Base-by-base conservation (phyloP, 805 yeast genomes). In the Saccharomycopsis sp. region DNA sequence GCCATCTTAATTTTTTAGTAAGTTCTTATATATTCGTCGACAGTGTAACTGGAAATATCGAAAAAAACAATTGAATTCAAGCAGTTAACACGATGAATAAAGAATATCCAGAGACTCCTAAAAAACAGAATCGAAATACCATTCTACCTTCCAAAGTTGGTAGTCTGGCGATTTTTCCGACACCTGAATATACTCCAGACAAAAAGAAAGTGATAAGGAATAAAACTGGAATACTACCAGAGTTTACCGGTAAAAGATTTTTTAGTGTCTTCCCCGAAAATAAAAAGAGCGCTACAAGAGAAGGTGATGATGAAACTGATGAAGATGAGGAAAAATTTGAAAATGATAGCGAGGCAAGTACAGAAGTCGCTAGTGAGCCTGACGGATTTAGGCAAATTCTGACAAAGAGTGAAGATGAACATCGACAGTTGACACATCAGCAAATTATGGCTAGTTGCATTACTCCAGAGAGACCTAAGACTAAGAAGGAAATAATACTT, bases 351-450 rank as follows among this genome's bases (percentile, higher is more conserved):
- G 50, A 42, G 4, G 50, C 42, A 14, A 45, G 49, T 22, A 45
- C 49, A 7, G 49, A 45, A 7, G 21, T 45, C 3, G 49, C 49
- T 6, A 45, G 49, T 28, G 42, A 45, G 45, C 37, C 29, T n/a
- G 46, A 45, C 3, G 49, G 49, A 5, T 45, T 45, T 19, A 20
- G 11, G 5, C 33, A 41, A 8, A 13, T 23, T 6, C 16, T 38
- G 2, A 22, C 29, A 13, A 27, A 23, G 23, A 41, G 42, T 19
- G 39, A 45, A 14, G 36, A 26, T 21, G 44, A 45, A 13, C 40
- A 40, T 19, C 17, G 22, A 3, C 5, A 24, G 17, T 4, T 6
- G 7, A n/a, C 42, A 3, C 6, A 11, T 20, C 17, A 45, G 4
- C 41, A 26, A 14, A 41, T 31, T 4, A 3, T 37, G 13, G 16